Base-by-base conservation (phyloP, 257 asterid species). In the Solanum lycopersicoides region DNA sequence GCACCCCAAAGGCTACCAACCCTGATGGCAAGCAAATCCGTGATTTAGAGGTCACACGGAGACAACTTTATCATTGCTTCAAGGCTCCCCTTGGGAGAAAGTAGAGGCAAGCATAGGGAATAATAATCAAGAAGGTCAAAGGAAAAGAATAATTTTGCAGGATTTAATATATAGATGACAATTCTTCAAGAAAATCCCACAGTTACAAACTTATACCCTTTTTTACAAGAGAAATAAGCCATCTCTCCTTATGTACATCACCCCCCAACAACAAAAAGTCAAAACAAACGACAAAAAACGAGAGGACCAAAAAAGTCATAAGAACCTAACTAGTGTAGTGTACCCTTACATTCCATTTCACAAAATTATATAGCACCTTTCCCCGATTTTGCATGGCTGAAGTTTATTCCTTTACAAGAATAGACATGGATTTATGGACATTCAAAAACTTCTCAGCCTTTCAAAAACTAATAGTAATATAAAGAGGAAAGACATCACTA, bases 221-320 rank as follows among this genome's bases (percentile, higher is more conserved):
- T 87, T 68, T 37, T 35, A 63, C 44, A 74, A 75, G 82, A 87
- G 80, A 87, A 82, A 37, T 80, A 82, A 30, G 30, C 60, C 80
- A 66, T 68, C 56, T 79, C 87, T 50, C 56, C 83, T 68, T 82
- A 82, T 87, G 73, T 87, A 87, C 89, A 87, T 87, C 77, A 20
- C 83, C 89, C 89, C 89, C 72, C 83, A 87, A 32, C 56, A 87
- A 87, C 35, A 87, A 73, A 82, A 41, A 15, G 41, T 37, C 4
- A 39, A 56, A 56, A 72, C 50, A 87, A 44, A 35, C 2, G 39
- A 3, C 39, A 32, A 86, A 50, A 71, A 28, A 69, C 11, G 4
- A 23, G 44, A 69, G 25, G 34, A 60, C 85, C 65, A 37, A 79
- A 80, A 80, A 82, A 30, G 32, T 50, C 68, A 82, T 32, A 82